These are phyloP conservation scores for Symmetrospora coprosmae DNA, from an alignment of 768 basidiomycete genomes.

Conservation along the genomic window DNA sequence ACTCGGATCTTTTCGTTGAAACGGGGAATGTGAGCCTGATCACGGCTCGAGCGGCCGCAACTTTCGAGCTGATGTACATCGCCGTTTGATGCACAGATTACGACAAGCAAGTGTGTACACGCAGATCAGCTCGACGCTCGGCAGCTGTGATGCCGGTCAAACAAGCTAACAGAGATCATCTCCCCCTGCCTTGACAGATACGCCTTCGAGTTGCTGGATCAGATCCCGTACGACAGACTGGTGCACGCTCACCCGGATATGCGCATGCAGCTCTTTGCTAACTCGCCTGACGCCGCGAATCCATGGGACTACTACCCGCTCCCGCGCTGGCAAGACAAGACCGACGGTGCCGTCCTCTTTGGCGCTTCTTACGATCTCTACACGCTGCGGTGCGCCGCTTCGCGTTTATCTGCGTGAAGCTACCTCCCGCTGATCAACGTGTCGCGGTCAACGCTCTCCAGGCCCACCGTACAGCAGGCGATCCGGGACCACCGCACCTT, in stretches of 20 bases:
- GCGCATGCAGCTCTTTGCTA: constrained; percentile 14
- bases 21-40: background rate
- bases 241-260: background rate
- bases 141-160: background rate
- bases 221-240: background rate
- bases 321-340: background rate
- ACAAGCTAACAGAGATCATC: background rate
- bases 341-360: constrained; percentile 9
- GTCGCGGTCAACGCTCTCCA: background rate
- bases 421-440: too few relatives aligned
- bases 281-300: constrained; percentile 16
- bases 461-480: background rate
- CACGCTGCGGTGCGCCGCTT: background rate
- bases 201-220: constrained; percentile 14
- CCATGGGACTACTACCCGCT: constrained; percentile 21
- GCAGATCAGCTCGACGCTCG: too few relatives aligned
- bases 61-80: too few relatives aligned
- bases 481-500: constrained; percentile 1
- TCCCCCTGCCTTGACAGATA: background rate
- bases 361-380: background rate
- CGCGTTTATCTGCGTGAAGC: too few relatives aligned
- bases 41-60: too few relatives aligned
- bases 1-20: background rate
- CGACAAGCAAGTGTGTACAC: too few relatives aligned
- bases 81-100: too few relatives aligned